These are phyloP conservation scores for Xylariaceae sp. DNA, from an alignment of 2,329 filamentous ascomycete genomes.

Conservation along the genomic window DNA sequence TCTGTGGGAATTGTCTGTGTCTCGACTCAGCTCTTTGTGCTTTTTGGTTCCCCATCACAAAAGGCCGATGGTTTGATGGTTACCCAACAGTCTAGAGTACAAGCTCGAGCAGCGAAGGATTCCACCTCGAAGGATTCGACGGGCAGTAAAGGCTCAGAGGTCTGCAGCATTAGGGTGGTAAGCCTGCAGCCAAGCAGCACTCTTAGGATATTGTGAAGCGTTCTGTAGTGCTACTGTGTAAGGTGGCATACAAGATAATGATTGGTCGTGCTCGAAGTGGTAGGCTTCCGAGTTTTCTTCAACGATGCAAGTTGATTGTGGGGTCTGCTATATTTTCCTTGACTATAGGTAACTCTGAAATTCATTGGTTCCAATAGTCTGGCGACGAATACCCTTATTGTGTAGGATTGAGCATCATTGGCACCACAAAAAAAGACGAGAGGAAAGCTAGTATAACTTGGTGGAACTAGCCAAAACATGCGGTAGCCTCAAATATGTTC, in stretches of 20 bases:
- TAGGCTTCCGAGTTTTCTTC: slow-evolving; percentile 8
- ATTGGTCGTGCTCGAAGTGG: slow-evolving; percentile 1
- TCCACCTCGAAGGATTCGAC: background rate
- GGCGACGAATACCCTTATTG: slow-evolving; percentile 6
- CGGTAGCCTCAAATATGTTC: background rate
- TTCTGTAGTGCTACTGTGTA: background rate
- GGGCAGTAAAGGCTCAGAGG: background rate
- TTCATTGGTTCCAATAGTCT: slow-evolving; percentile 8
- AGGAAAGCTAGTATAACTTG: background rate
- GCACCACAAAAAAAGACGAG: background rate
- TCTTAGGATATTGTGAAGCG: background rate
- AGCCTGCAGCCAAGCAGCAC: background rate
- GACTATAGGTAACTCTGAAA: background rate
- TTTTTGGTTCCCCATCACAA: no score
- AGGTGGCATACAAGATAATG: background rate
- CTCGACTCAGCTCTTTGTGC: no score
- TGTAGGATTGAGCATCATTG: slow-evolving; percentile 7
- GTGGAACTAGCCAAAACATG: slow-evolving; percentile 1
- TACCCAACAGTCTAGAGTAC: background rate
- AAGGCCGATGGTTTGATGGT: background rate
- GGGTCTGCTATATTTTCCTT: background rate
- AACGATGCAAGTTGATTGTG: slow-evolving; percentile 1
- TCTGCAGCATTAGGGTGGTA: background rate
- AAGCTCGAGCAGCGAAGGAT: no score
- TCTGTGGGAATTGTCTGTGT: no score